phyloP scores from a whole-genome alignment of 1,139 yeast genomes.

The Pneumocystis oryctolagi region DNA sequence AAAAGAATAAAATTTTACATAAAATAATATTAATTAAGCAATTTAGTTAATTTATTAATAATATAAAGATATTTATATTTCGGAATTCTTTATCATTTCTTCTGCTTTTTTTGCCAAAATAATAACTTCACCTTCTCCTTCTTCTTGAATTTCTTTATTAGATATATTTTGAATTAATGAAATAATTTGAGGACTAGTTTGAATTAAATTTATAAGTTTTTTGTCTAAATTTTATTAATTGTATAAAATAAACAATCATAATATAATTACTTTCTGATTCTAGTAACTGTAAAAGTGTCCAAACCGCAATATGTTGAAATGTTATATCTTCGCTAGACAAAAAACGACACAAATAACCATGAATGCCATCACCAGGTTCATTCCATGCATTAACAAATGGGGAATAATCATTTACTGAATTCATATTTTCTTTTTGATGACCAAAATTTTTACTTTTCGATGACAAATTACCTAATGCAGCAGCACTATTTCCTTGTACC shows the following conservation, averaged over 20 bases:
- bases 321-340: conserved; percentile 81
- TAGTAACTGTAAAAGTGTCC: conserved; percentile 87
- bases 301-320: conserved; percentile 91
- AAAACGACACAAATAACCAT: conserved; percentile 68
- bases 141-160: conserved; percentile 14
- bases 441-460: conserved; percentile 34
- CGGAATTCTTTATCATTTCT: conserved; percentile 2
- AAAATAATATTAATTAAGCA: neutral
- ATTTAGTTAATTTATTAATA: neutral
- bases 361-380: conserved; percentile 69
- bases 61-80: neutral
- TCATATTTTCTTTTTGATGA: neutral
- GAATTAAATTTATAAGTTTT: neutral
- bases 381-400: conserved; percentile 71
- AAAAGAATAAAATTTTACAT: neutral
- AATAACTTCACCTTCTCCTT: conserved; percentile 9
- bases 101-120: conserved; percentile 5
- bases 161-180: conserved; percentile 22
- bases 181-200: neutral
- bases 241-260: neutral
- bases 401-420: conserved; percentile 51
- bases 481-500: conserved; percentile 97
- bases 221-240: conserved; percentile 9
- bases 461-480: conserved; percentile 90
- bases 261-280: conserved; percentile 55